Conservation (phyloP, 768 basidiomycete species). For the Hortiboletus flavorubellus region DNA sequence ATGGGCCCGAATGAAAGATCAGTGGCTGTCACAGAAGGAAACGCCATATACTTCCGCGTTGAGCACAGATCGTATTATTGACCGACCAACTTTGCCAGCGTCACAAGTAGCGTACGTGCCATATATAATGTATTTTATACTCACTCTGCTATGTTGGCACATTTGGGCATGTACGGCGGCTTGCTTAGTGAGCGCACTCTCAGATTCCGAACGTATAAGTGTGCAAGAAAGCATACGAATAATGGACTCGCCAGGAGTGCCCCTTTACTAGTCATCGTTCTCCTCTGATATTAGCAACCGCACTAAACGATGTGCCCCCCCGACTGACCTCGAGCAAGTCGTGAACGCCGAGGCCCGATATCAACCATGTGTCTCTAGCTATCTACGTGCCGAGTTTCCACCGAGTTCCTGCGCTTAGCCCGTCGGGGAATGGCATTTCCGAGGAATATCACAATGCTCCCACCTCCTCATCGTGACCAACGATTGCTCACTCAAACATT, state of each 20-base stretch:
- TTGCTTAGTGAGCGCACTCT: no score
- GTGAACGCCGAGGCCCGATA: constrained; percentile 44
- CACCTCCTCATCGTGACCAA: neutral
- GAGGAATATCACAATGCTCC: constrained; percentile 37
- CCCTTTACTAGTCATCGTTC: no score
- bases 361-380: constrained; percentile 47
- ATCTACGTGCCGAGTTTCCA: neutral
- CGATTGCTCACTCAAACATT: neutral
- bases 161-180: no score
- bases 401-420: neutral
- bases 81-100: neutral
- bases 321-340: constrained; percentile 54
- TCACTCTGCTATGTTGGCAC: no score
- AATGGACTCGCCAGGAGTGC: no score
- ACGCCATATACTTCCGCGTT: no score
- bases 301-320: constrained; percentile 25
- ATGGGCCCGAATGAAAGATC: neutral
- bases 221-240: no score
- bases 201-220: no score
- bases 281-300: no score
- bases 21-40: neutral
- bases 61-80: neutral
- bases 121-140: neutral
- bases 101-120: neutral
- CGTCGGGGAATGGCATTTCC: constrained; percentile 75